Conservation (phyloP, 2,329 filamentous ascomycete species). For the Colletotrichum falcatum region DNA sequence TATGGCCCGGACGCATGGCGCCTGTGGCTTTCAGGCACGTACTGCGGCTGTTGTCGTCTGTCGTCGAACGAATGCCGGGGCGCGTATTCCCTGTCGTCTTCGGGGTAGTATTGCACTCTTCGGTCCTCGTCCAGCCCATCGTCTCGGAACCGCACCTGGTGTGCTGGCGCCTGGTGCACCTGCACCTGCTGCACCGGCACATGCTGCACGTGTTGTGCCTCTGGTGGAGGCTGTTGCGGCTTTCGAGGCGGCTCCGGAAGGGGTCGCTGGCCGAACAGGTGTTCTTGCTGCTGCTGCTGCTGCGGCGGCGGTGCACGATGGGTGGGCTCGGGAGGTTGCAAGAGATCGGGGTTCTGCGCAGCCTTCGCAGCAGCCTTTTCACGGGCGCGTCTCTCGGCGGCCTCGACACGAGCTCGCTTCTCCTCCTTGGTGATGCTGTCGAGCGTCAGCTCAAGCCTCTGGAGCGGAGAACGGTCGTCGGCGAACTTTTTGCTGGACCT, state of each 20-base stretch:
- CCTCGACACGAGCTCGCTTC: conserved; percentile 85
- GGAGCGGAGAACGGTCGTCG: conserved; percentile 87
- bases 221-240: conserved; percentile 15
- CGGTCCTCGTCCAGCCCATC: conserved; percentile 9
- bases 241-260: conserved; percentile 28
- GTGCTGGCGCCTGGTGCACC: conserved; percentile 43
- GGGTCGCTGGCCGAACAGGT: conserved; percentile 41
- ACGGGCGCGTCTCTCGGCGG: conserved; percentile 80
- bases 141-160: conserved; percentile 51
- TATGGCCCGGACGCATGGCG: conserved; percentile 44
- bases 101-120: conserved; percentile 48
- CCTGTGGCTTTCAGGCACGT: conserved; percentile 48
- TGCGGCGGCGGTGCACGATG: conserved; percentile 14
- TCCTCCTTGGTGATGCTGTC: conserved; percentile 96
- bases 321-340: conserved; percentile 45
- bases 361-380: conserved; percentile 63
- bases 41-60: conserved; percentile 48
- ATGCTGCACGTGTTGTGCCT: conserved; percentile 29
- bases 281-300: conserved; percentile 32
- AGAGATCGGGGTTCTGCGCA: conserved; percentile 46
- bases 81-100: conserved; percentile 47
- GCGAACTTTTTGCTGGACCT: conserved; percentile 72
- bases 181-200: conserved; percentile 33
- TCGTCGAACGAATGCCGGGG: conserved; percentile 42
- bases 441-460: conserved; percentile 91